Evolutionary conservation across 768 basidiomycete genomes (phyloP).

Genomic region (Kondoa malvinella): DNA sequence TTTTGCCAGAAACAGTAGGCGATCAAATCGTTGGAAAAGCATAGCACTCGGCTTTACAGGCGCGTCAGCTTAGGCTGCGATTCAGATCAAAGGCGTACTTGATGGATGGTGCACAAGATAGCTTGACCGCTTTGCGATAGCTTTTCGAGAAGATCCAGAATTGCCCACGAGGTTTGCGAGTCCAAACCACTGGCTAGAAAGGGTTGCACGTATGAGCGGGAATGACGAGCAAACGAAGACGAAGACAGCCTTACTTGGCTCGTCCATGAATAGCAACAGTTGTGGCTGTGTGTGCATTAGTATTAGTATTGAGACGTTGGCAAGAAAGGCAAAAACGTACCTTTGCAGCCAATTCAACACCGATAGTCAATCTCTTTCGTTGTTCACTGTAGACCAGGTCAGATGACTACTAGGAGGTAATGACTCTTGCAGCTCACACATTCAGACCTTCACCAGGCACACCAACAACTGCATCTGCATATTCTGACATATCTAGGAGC

Average conservation of each 20-base stretch:
- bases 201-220: background rate
- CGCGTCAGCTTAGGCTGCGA: no score
- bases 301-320: no score
- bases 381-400: constrained; percentile 26
- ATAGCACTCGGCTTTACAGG: constrained; percentile 44
- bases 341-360: constrained; percentile 47
- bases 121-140: constrained; percentile 66
- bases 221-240: background rate
- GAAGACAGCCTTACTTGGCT: constrained; percentile 47
- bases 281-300: no score
- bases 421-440: constrained; percentile 35
- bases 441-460: constrained; percentile 35
- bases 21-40: constrained; percentile 49
- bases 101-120: constrained; percentile 61
- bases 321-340: no score
- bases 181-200: constrained; percentile 42
- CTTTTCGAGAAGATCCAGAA: constrained; percentile 45
- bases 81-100: no score
- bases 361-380: constrained; percentile 46
- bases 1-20: constrained; percentile 18
- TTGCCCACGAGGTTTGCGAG: constrained; percentile 32
- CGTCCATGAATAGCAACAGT: constrained; percentile 68
- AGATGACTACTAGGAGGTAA: constrained; percentile 71
- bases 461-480: constrained; percentile 36
- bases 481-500: constrained; percentile 34